A percentile compares a stretch with the other conserved stretches of the same genome.
Conservation (phyloP, 2,329 filamentous ascomycete genomes). For the Mycocentrospora acerina region DNA sequence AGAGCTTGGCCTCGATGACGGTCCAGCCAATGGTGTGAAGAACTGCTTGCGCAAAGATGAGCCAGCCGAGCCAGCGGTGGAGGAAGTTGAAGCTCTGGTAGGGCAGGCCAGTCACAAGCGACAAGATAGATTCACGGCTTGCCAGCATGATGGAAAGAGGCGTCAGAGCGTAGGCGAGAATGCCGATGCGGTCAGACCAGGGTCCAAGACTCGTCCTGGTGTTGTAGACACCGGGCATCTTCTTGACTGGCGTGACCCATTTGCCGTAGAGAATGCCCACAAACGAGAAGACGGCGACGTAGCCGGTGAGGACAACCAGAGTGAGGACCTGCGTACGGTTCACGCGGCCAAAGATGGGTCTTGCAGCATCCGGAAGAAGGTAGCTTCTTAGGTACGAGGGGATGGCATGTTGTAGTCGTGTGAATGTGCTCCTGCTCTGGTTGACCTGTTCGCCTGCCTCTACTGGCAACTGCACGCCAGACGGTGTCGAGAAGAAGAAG, state of each 20-base stretch:
- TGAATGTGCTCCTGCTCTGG: constrained; percentile 22
- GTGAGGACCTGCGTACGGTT: constrained; percentile 68
- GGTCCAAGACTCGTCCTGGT: constrained; percentile 67
- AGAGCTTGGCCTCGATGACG: constrained; percentile 65
- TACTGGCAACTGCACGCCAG: constrained; percentile 25
- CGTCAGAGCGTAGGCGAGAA: constrained; percentile 72
- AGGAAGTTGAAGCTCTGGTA: constrained; percentile 64
- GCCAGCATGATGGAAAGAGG: constrained; percentile 68
- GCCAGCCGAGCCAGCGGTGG: constrained; percentile 66
- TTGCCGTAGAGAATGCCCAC: constrained; percentile 67
- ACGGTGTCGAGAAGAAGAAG: constrained; percentile 27
- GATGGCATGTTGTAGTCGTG: constrained; percentile 39
- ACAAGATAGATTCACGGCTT: constrained; percentile 70
- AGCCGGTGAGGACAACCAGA: constrained; percentile 58
- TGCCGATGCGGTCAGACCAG: constrained; percentile 68
- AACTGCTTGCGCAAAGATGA: constrained; percentile 68
- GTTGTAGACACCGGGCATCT: constrained; percentile 57
- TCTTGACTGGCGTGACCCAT: constrained; percentile 70
- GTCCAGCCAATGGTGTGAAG: constrained; percentile 74
- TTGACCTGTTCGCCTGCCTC: constrained; percentile 23
- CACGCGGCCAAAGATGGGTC: constrained; percentile 64
- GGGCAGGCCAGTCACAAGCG: constrained; percentile 69
- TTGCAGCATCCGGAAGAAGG: constrained; percentile 62
- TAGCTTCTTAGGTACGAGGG: constrained; percentile 50
- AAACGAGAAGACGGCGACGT: constrained; percentile 65